Evolutionary conservation across 2,329 filamentous ascomycete species (phyloP), one percentile per base, ranked within the genome.

Genomic region (Colletotrichum sublineola): DNA sequence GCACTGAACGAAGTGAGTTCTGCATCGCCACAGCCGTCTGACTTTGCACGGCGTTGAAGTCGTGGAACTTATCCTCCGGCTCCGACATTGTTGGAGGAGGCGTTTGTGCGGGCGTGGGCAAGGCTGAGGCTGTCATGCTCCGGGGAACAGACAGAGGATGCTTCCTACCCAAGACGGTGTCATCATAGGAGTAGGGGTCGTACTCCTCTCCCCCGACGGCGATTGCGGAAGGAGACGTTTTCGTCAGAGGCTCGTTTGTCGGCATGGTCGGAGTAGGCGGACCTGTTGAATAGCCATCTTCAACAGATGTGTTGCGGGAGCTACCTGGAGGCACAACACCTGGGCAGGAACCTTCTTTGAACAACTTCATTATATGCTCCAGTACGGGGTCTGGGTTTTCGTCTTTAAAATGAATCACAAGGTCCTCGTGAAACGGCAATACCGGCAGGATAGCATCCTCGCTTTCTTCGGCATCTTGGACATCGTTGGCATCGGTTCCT

Each of bases 11-110:
- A 20, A 92, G 79, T 0, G 85, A 84, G 75, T 91, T 90, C 74
- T 92, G 90, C 7, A 89, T 80, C 0, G 82, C 81, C 4, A 90
- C 83, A 1, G 88, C 85, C 3, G 86, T 88, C 68, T 85, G 82
- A 33, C 81, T 81, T 24, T 79, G 76, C 3, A 77, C 77, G 2
- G 83, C 80, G 14, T 79, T 77, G 64, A 90, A 83, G 8, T 85
- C 84, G 71, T 85, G 82, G 56, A 90, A 85, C 67, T 79, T 84
- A 42, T 81, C 81, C 31, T 81, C 79, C 8, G 61, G n/a, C 52
- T 76, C 73, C 76, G 74, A 74, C n/a, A 76, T 57, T 20, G 66
- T 70, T 3, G 82, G 81, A 0, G 84, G 80, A 9, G 85, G 83
- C 4, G 85, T 86, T n/a, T 81, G 79, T 3, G 80, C 80, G 24